phyloP scores from a whole-genome alignment of 1,139 yeast genomes.

The Candida sp. region DNA sequence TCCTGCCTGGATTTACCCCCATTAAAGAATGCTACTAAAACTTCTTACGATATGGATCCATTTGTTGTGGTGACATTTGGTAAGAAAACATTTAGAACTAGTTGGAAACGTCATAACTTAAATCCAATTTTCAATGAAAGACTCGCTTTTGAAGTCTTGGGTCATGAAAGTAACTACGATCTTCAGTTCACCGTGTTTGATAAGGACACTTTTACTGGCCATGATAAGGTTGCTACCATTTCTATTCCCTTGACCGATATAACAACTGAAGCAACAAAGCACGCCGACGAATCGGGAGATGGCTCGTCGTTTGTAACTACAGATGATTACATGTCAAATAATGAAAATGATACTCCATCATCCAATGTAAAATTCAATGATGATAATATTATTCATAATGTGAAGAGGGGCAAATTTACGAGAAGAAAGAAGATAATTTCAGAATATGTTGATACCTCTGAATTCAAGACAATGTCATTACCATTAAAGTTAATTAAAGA shows the following conservation, averaged over 20 bases:
- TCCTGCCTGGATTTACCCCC: constrained; percentile 75
- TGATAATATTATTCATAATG: constrained; percentile 24
- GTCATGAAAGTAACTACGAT: constrained; percentile 62
- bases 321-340: constrained; percentile 1
- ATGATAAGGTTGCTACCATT: constrained; percentile 76
- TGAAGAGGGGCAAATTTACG: constrained; percentile 25
- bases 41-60: constrained; percentile 95
- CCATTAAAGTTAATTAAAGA: constrained; percentile 29
- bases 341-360: constrained; percentile 12
- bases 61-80: constrained; percentile 92
- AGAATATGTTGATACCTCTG: constrained; percentile 36
- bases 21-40: constrained; percentile 53
- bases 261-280: constrained; percentile 15
- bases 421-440: constrained; percentile 24
- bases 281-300: not conserved
- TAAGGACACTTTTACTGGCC: constrained; percentile 77
- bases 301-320: constrained; percentile 2
- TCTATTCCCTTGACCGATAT: constrained; percentile 52
- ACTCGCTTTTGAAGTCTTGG: constrained; percentile 72
- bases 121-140: constrained; percentile 83
- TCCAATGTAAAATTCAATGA: constrained; percentile 23
- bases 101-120: constrained; percentile 79
- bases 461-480: constrained; percentile 41
- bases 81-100: constrained; percentile 80
- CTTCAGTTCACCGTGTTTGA: constrained; percentile 75